phyloP scores from a whole-genome alignment of 2,329 filamentous ascomycete species.

The Leptographium wingfieldii region DNA sequence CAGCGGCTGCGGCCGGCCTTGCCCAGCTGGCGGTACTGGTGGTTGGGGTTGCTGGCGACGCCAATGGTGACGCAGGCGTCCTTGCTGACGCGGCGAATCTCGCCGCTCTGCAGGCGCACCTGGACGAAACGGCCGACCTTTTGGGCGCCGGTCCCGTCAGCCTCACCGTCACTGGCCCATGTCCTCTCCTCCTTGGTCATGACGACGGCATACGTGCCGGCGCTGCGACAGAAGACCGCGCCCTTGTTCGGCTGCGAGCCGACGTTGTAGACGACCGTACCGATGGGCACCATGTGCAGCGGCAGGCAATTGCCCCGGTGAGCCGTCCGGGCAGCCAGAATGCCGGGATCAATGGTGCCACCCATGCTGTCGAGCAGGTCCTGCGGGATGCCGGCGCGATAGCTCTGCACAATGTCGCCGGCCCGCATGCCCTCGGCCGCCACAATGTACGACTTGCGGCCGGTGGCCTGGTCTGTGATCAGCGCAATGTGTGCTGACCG shows the following conservation, averaged over 20 bases:
- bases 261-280: conserved; percentile 85
- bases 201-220: conserved; percentile 81
- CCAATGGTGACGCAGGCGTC: conserved; percentile 93
- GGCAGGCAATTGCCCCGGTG: conserved; percentile 92
- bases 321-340: conserved; percentile 86
- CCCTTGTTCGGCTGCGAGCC: conserved; percentile 61
- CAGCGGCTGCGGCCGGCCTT: conserved; percentile 91
- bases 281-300: conserved; percentile 87
- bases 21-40: conserved; percentile 80
- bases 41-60: conserved; percentile 83
- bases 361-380: conserved; percentile 87
- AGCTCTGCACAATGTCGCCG: conserved; percentile 87
- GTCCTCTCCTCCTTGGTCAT: conserved; percentile 72
- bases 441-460: conserved; percentile 77
- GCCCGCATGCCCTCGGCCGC: conserved; percentile 90
- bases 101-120: conserved; percentile 81
- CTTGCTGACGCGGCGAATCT: conserved; percentile 77
- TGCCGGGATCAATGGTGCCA: conserved; percentile 83
- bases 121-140: conserved; percentile 66
- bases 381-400: conserved; percentile 75
- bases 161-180: conserved; percentile 22
- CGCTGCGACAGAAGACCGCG: conserved; percentile 87
- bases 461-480: conserved; percentile 60
- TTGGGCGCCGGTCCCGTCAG: conserved; percentile 22
- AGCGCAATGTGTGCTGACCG: conserved; percentile 89